These are phyloP conservation scores for Mallotus repandus DNA, from an alignment of 441 rosid species.

Conservation along the genomic window DNA sequence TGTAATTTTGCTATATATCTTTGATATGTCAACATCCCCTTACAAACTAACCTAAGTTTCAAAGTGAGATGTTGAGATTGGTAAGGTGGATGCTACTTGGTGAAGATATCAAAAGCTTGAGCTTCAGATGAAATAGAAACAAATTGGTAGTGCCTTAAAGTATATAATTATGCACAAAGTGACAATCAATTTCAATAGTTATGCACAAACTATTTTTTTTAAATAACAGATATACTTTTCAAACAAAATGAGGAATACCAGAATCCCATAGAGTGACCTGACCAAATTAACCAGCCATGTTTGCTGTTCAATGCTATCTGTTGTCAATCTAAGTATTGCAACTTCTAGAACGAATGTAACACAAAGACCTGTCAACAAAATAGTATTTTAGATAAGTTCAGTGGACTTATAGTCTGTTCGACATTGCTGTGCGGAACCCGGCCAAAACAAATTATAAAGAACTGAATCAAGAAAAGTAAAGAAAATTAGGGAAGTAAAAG, in stretches of 20 bases:
- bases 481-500: background rate
- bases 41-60: background rate
- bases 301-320: constrained; percentile 47
- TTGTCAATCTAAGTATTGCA: constrained; percentile 40
- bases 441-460: too few species aligned
- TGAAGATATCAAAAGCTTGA: background rate
- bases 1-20: too few species aligned
- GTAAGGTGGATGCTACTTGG: background rate
- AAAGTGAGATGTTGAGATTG: background rate
- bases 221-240: too few species aligned
- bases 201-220: too few species aligned
- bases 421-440: too few species aligned
- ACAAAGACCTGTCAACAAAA: constrained; percentile 43
- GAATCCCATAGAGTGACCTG: constrained; percentile 33
- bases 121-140: background rate
- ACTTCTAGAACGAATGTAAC: constrained; percentile 56
- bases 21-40: too few species aligned
- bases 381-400: background rate
- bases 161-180: background rate
- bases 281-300: constrained; percentile 33
- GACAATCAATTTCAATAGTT: background rate
- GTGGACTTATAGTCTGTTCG: too few species aligned
- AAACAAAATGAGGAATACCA: constrained; percentile 2
- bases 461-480: background rate
- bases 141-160: background rate